Evolutionary conservation across 495 filamentous ascomycete genomes (phyloP).

Genomic region (Aspergillus diversus): DNA sequence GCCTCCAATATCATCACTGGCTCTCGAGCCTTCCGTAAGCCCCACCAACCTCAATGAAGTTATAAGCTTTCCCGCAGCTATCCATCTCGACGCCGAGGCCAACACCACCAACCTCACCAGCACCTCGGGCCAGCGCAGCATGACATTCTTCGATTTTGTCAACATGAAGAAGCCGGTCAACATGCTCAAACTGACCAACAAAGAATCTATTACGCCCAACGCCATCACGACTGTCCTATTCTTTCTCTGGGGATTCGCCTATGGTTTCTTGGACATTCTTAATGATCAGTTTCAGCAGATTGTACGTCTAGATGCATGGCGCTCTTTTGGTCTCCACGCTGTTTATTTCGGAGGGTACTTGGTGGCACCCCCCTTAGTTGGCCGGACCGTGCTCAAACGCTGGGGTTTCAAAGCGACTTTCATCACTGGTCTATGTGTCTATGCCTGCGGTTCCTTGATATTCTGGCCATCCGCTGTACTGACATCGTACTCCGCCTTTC

Average conservation of each 20-base stretch:
- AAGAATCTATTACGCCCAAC: conserved; percentile 59
- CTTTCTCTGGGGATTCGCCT: conserved; percentile 87
- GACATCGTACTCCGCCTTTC: conserved; percentile 65
- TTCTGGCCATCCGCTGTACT: conserved; percentile 76
- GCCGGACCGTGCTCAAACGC: conserved; percentile 57
- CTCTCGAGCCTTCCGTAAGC: conserved; percentile 1
- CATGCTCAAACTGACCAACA: conserved; percentile 67
- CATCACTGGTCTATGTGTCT: conserved; percentile 65
- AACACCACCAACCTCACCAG: conserved; percentile 34
- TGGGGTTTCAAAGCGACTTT: conserved; percentile 73
- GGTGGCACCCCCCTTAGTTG: conserved; percentile 61
- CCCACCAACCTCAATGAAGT: conserved; percentile 31
- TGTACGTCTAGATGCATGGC: conserved; percentile 47
- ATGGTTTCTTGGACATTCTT: conserved; percentile 77
- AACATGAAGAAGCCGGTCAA: conserved; percentile 77
- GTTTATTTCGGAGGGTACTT: conserved; percentile 69
- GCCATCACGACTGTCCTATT: conserved; percentile 74
- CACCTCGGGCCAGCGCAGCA: conserved; percentile 35
- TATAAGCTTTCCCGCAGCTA: conserved; percentile 31
- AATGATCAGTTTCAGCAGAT: conserved; percentile 63
- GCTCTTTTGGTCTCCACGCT: conserved; percentile 62
- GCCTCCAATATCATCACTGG: conserved; percentile 21
- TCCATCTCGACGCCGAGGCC: conserved; percentile 35
- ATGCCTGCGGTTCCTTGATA: conserved; percentile 65
- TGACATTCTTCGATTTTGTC: conserved; percentile 79